Percentiles rank a stretch among this genome's conserved stretches.
Conservation (phyloP, 106 monocot species). For the Hemerocallis citrina region DNA sequence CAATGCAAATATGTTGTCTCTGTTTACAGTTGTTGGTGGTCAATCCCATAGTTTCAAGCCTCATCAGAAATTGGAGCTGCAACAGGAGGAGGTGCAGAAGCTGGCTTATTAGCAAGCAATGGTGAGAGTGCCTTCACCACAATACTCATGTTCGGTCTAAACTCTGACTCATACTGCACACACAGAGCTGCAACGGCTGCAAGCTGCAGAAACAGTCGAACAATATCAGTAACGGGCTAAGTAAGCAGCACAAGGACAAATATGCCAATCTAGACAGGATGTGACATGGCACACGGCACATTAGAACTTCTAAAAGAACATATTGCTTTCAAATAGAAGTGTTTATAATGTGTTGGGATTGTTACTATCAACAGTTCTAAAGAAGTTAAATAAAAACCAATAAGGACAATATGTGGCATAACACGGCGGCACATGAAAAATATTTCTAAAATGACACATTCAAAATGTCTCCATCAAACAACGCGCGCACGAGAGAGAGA, state of each 20-base stretch:
- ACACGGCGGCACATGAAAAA: too few species aligned
- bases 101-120: constrained; percentile 13
- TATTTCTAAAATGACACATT: too few species aligned
- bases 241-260: neutral
- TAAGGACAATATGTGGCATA: too few species aligned
- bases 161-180: constrained; percentile 19
- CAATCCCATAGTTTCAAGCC: neutral
- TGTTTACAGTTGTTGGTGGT: neutral
- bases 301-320: neutral
- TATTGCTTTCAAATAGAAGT: too few species aligned
- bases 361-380: too few species aligned
- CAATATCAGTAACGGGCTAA: too few species aligned
- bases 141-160: constrained; percentile 19
- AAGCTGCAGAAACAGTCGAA: constrained; percentile 5
- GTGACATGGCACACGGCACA: too few species aligned
- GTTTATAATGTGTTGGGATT: too few species aligned
- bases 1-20: too few species aligned
- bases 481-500: constrained; percentile 2
- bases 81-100: neutral
- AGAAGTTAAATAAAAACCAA: too few species aligned
- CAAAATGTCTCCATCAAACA: too few species aligned
- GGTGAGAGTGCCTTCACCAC: constrained; percentile 19
- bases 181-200: constrained; percentile 20
- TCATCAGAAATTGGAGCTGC: constrained; percentile 3
- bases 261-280: too few species aligned